A percentile compares a stretch with the other conserved stretches of the same genome.
phyloP scores from a whole-genome alignment of 2,329 filamentous ascomycete genomes.

The Colletotrichum lindemuthianum region DNA sequence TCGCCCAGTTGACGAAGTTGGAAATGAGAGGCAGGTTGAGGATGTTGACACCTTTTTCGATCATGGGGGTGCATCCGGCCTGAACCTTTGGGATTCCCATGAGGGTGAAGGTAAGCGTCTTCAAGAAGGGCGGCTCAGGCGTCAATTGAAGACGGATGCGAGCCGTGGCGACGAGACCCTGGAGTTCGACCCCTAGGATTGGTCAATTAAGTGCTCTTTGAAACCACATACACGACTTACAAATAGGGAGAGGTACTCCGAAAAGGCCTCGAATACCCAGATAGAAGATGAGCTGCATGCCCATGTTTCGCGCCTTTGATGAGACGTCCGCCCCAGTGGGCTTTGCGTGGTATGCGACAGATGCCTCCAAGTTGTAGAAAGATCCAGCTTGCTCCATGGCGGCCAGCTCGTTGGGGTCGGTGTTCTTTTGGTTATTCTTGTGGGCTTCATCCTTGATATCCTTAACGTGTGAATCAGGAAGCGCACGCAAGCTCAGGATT shows the following conservation, averaged over 20 bases:
- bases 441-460: slow-evolving; percentile 75
- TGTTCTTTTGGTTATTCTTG: slow-evolving; percentile 67
- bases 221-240: slow-evolving; percentile 44
- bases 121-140: slow-evolving; percentile 91
- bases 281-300: slow-evolving; percentile 84
- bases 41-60: slow-evolving; percentile 90
- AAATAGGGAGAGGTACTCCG: slow-evolving; percentile 87
- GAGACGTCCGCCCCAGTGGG: slow-evolving; percentile 76
- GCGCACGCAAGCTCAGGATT: slow-evolving; percentile 85
- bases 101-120: slow-evolving; percentile 89
- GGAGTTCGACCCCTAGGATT: slow-evolving; percentile 71
- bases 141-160: slow-evolving; percentile 78
- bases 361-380: slow-evolving; percentile 85
- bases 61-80: slow-evolving; percentile 90
- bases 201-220: slow-evolving; percentile 63
- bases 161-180: slow-evolving; percentile 76
- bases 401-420: slow-evolving; percentile 85
- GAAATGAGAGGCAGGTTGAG: slow-evolving; percentile 92
- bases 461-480: slow-evolving; percentile 83
- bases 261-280: slow-evolving; percentile 90
- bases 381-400: slow-evolving; percentile 91
- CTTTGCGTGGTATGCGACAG: slow-evolving; percentile 82
- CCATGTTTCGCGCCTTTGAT: slow-evolving; percentile 81
- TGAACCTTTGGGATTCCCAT: slow-evolving; percentile 93
- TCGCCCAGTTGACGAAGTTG: slow-evolving; percentile 96